Evolutionary conservation across 2,329 filamentous ascomycete genomes (phyloP).

Genomic region (Sclerotinia subarctica): DNA sequence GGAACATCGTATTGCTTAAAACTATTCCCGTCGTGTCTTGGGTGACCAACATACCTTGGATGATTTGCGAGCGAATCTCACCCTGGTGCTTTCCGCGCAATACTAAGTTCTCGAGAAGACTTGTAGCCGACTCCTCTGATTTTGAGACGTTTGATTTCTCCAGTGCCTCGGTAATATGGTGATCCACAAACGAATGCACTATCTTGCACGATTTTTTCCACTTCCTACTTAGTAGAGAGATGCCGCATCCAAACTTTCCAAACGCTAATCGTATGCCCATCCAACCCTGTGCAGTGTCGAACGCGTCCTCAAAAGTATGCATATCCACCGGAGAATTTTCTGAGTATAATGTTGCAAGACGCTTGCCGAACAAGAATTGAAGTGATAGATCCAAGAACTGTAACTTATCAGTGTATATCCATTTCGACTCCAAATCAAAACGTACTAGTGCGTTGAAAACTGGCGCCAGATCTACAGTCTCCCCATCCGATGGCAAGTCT

Average conservation of each 20-base stretch:
- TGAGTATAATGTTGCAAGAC: background rate
- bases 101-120: background rate
- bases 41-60: slow-evolving; percentile 9
- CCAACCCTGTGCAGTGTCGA: slow-evolving; percentile 2
- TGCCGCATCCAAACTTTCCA: background rate
- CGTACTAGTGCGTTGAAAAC: slow-evolving; percentile 1
- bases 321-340: background rate
- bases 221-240: background rate
- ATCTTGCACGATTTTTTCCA: background rate
- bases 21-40: slow-evolving; percentile 18
- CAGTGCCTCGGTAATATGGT: background rate
- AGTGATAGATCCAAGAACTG: slow-evolving; percentile 15
- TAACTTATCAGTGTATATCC: background rate
- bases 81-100: too few species aligned
- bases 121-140: background rate
- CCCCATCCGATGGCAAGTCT: background rate
- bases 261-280: slow-evolving; percentile 15
- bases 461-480: background rate
- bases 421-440: background rate
- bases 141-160: background rate
- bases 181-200: slow-evolving; percentile 15
- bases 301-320: slow-evolving; percentile 3
- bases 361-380: slow-evolving; percentile 11
- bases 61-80: slow-evolving; percentile 12
- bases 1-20: slow-evolving; percentile 10